Base-by-base conservation (phyloP, 345 rosid genomes). In the Arabis hirsuta region DNA sequence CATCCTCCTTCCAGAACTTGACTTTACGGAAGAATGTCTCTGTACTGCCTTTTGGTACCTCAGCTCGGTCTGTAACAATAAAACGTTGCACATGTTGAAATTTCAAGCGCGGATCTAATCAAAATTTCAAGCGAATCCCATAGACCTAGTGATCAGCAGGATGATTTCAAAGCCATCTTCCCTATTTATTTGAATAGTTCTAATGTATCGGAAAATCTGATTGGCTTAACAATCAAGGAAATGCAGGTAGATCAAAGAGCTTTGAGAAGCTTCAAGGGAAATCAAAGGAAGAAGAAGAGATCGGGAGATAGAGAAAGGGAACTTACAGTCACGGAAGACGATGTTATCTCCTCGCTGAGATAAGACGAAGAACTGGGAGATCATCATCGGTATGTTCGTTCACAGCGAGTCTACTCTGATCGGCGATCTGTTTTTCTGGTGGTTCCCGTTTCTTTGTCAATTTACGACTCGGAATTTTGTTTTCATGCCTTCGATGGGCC, bases 1-100 rank as follows among this genome's bases (percentile, higher is more conserved):
- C 99, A 67, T 95, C 99, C 14, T 88, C 98, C 68, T 88, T 95
- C 99, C 99, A 95, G 63, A 95, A 95, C 90, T 95, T 91, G 46
- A 91, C 99, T 82, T 95, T 95, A 3, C 98, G 88, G 77, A 91
- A 95, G 81, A 95, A 95, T 19, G 88, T 88, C 84, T 95, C 98
- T 8, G 99, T 90, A 67, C 91, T 88, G 61, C 97, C 97, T 79
- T 91, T 91, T 13, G 83, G 87, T 34, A 88, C 90, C 80, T 95
- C 98, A 20, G 96, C 92, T 0, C 99, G 97, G 77, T 90, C 99
- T 91, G 82, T 76, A 61, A 59, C 42, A 62, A 71, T 11, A 53
- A 43, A 55, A 56, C 12, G n/a, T 16, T 14, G 51, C 55, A 65
- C 38, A 46, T 44, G 1, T 9, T 26, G 2, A 50, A 48, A 55